phyloP scores from a whole-genome alignment of 1,284 basidiomycete genomes.

The Clitocybe nebularis region DNA sequence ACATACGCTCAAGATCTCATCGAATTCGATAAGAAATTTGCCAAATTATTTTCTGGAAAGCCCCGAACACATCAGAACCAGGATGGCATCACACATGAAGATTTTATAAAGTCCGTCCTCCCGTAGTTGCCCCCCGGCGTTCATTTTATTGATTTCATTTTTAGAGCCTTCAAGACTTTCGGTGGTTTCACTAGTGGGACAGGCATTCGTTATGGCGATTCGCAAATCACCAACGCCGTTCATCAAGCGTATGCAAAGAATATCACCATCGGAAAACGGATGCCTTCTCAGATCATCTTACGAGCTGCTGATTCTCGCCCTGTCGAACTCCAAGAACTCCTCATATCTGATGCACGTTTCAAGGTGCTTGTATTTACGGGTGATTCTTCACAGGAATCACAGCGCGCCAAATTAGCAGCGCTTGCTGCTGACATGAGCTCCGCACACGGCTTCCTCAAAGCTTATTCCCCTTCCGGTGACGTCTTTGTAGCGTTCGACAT shows the following conservation, averaged over 20 bases:
- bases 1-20: slow-evolving; percentile 81
- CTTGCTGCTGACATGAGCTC: slow-evolving; percentile 42
- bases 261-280: slow-evolving; percentile 55
- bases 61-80: slow-evolving; percentile 52
- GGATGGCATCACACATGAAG: slow-evolving; percentile 63
- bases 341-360: slow-evolving; percentile 70
- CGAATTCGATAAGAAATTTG: slow-evolving; percentile 73
- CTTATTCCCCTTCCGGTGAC: slow-evolving; percentile 27
- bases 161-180: slow-evolving; percentile 55
- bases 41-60: slow-evolving; percentile 74
- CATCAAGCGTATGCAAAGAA: slow-evolving; percentile 44
- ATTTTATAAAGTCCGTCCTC: slow-evolving; percentile 52
- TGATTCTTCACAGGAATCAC: slow-evolving; percentile 36
- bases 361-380: slow-evolving; percentile 71
- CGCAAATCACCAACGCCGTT: slow-evolving; percentile 41
- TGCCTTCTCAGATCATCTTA: slow-evolving; percentile 56
- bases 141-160: background rate
- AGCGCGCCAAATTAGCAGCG: slow-evolving; percentile 34
- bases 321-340: slow-evolving; percentile 64
- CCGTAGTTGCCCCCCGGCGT: background rate
- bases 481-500: slow-evolving; percentile 47
- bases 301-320: slow-evolving; percentile 63
- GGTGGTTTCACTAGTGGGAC: slow-evolving; percentile 62
- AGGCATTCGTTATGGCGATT: slow-evolving; percentile 59
- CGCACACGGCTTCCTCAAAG: slow-evolving; percentile 35